Evolutionary conservation across 1,284 basidiomycete genomes (phyloP).

Genomic region (Boletus albobrunnescens): DNA sequence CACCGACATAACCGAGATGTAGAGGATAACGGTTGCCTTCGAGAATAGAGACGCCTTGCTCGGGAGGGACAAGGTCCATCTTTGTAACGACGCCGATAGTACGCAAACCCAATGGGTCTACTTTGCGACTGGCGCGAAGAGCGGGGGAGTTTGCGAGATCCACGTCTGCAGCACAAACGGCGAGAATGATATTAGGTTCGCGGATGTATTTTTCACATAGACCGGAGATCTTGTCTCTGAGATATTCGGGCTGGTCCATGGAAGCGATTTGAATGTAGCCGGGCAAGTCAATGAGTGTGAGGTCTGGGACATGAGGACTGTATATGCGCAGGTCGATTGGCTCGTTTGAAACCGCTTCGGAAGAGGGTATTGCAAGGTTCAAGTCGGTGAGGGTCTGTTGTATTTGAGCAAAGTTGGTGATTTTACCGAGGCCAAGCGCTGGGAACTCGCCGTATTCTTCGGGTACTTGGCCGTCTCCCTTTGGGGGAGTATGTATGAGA

Average conservation of each 20-base stretch:
- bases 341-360: constrained; percentile 88
- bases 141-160: constrained; percentile 98
- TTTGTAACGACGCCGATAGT: constrained; percentile 99
- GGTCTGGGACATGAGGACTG: constrained; percentile 92
- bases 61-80: constrained; percentile 93
- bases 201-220: constrained; percentile 97
- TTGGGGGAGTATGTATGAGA: constrained; percentile 83
- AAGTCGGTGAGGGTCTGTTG: constrained; percentile 93
- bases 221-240: constrained; percentile 88
- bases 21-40: constrained; percentile 94
- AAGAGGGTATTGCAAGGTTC: constrained; percentile 87
- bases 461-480: constrained; percentile 48
- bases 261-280: constrained; percentile 96
- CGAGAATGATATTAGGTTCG: constrained; percentile 96
- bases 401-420: constrained; percentile 86
- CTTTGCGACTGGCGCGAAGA: constrained; percentile 85
- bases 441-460: constrained; percentile 95
- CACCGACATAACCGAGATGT: constrained; percentile 94
- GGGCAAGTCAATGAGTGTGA: constrained; percentile 95
- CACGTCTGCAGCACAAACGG: constrained; percentile 97
- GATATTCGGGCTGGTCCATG: constrained; percentile 91
- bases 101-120: constrained; percentile 90
- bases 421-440: constrained; percentile 79
- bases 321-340: constrained; percentile 97
- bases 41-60: constrained; percentile 79